Evolutionary conservation across 495 filamentous ascomycete genomes (phyloP).

Genomic region (Penicillium maclennaniae): DNA sequence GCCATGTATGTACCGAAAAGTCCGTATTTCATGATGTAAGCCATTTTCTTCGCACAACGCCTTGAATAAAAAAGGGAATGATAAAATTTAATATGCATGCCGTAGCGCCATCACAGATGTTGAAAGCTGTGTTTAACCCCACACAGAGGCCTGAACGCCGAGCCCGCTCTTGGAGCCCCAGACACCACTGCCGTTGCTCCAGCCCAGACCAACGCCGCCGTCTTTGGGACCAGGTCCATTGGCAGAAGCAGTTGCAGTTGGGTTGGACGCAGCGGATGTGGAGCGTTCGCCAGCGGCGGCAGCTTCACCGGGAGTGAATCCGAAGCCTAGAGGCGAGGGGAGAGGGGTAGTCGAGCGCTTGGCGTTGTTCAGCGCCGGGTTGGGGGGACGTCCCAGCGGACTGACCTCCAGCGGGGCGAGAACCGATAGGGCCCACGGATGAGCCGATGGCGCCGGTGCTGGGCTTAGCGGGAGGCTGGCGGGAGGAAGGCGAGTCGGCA

Average conservation of each 20-base stretch:
- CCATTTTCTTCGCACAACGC: slow-evolving; percentile 18
- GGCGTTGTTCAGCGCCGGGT: slow-evolving; percentile 61
- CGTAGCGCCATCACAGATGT: slow-evolving; percentile 3
- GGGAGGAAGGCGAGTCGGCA: slow-evolving; percentile 78
- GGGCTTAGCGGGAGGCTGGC: slow-evolving; percentile 51
- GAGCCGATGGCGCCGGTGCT: slow-evolving; percentile 50
- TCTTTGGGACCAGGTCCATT: slow-evolving; percentile 40
- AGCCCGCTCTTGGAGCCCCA: slow-evolving; percentile 71
- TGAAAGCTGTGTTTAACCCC: slow-evolving; percentile 54
- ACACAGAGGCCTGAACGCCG: slow-evolving; percentile 71
- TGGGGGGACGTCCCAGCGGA: slow-evolving; percentile 44
- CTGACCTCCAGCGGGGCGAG: slow-evolving; percentile 62
- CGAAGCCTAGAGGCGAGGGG: slow-evolving; percentile 77
- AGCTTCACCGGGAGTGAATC: slow-evolving; percentile 58
- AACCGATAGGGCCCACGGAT: slow-evolving; percentile 88
- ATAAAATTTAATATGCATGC: slow-evolving; percentile 13
- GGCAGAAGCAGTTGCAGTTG: slow-evolving; percentile 33
- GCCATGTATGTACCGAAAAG: slow-evolving; percentile 13
- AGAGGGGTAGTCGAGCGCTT: slow-evolving; percentile 84
- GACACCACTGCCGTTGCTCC: slow-evolving; percentile 67
- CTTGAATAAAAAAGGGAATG: slow-evolving; percentile 4
- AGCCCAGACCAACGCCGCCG: slow-evolving; percentile 55
- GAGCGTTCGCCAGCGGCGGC: slow-evolving; percentile 50
- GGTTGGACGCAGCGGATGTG: slow-evolving; percentile 59
- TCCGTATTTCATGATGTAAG: slow-evolving; percentile 7